Base-by-base conservation (phyloP, 257 asterid genomes). In the Solanum clarkiae region DNA sequence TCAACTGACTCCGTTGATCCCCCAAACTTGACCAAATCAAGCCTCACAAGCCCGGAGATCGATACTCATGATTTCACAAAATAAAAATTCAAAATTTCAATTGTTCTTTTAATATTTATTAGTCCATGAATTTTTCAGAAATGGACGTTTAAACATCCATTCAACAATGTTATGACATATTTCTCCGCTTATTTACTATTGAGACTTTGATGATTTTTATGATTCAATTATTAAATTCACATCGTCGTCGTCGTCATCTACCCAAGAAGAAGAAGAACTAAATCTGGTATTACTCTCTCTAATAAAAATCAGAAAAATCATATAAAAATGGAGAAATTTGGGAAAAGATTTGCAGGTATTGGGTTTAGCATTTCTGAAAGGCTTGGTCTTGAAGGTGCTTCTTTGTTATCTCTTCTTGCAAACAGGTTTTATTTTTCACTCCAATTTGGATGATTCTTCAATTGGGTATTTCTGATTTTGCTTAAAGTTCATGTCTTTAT, bases 341-440 rank as follows among this genome's bases (percentile, higher is more conserved):
- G 96, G n/a, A 93, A 84, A 87, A 91, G 98, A 90, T 94, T 94
- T 86, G 88, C 84, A 89, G 98, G 98, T 75, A 96, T 96, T 86
- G 99, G 99, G 80, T 93, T 92, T 88, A 90, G 85, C 86, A 94
- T 94, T 70, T 98, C 99, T 20, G 94, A 91, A 86, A 96, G 99
- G 5, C 95, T 96, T 47, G 98, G 97, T 26, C 85, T 90, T 47
- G 99, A 96, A 91, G 98, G 99, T 80, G 98, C 98, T 88, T 91
- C 98, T 87, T 96, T 53, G 99, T 96, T 79, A 92, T 96, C 91
- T 94, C 98, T 86, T 96, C 99, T 22, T 97, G 36, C 36, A 32
- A 32, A 32, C 36, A 32, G 36, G 36, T 32, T 32, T 32, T 32
- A 3, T 15, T 74, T 14, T 22, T 47, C 13, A 11, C 1, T n/a